phyloP scores from a whole-genome alignment of 768 basidiomycete species.

The Suillus cothurnatus region DNA sequence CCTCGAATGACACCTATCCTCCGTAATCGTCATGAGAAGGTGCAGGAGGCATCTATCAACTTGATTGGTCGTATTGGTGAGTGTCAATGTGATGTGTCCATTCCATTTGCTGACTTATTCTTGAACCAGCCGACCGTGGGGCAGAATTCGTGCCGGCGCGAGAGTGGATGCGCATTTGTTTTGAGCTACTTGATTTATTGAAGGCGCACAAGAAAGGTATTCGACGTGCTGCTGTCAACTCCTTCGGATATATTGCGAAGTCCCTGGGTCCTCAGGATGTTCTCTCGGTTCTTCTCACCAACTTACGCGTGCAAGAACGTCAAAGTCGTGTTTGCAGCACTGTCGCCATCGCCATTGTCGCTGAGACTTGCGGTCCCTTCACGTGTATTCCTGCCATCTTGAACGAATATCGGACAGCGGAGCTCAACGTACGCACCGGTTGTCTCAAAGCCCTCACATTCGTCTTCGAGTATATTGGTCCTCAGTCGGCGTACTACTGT shows the following conservation, averaged over 20 bases:
- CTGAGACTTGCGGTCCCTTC: conserved; percentile 95
- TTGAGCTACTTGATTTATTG: conserved; percentile 93
- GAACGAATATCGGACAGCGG: conserved; percentile 97
- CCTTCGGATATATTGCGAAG: conserved; percentile 99
- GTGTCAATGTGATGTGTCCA: conserved; percentile 12
- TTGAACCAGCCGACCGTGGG: conserved; percentile 82
- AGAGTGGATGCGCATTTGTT: conserved; percentile 99
- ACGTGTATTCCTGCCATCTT: conserved; percentile 99
- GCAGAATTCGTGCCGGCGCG: conserved; percentile 98
- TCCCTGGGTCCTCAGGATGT: conserved; percentile 99
- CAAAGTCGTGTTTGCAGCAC: conserved; percentile 99
- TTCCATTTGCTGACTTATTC: conserved; percentile 1
- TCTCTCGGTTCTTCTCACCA: conserved; percentile 91
- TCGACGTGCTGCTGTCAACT: conserved; percentile 97
- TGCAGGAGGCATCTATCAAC: conserved; percentile 99
- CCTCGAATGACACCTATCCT: conserved; percentile 99
- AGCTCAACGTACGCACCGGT: conserved; percentile 97
- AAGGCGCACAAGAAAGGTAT: conserved; percentile 99
- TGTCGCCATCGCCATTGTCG: conserved; percentile 95
- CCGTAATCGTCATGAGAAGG: conserved; percentile 98
- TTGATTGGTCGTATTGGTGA: conserved; percentile 93
- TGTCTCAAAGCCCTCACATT: conserved; percentile 98
- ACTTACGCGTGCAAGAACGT: conserved; percentile 96
- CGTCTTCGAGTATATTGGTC: conserved; percentile 99
- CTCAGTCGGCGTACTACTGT: conserved; percentile 94